phyloP scores from a whole-genome alignment of 2,329 filamentous ascomycete genomes.

The Exophiala sp. region DNA sequence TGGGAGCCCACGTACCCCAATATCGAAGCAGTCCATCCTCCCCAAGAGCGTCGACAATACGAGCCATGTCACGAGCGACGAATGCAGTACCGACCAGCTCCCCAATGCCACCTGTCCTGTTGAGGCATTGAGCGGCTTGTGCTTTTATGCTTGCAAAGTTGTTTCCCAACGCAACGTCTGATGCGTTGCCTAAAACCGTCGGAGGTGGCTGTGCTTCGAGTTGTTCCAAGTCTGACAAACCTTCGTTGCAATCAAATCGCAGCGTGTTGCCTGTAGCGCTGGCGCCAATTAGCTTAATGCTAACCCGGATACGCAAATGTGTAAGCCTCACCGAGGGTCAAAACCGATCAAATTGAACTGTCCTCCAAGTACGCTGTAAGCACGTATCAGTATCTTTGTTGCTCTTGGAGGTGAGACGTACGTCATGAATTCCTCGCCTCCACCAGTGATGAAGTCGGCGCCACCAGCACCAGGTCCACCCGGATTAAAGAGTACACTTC shows the following conservation, averaged over 20 bases:
- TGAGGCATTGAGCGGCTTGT: background rate
- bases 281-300: background rate
- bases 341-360: background rate
- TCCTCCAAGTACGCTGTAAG: background rate
- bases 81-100: background rate
- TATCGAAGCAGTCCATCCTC: conserved; percentile 40
- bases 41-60: conserved; percentile 43
- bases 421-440: background rate
- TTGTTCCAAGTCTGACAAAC: background rate
- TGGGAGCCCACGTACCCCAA: background rate
- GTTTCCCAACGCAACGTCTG: background rate
- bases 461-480: conserved; percentile 35
- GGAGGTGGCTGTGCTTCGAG: background rate
- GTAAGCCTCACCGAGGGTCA: background rate
- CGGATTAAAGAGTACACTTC: conserved; percentile 35
- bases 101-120: background rate
- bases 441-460: conserved; percentile 1
- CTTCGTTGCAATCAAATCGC: background rate
- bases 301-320: too few relatives aligned
- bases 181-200: background rate
- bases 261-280: background rate
- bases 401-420: background rate
- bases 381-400: background rate
- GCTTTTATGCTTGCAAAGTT: background rate
- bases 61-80: conserved; percentile 49